Base-by-base conservation (phyloP, 257 asterid species). In the Fraxinus excelsior region DNA sequence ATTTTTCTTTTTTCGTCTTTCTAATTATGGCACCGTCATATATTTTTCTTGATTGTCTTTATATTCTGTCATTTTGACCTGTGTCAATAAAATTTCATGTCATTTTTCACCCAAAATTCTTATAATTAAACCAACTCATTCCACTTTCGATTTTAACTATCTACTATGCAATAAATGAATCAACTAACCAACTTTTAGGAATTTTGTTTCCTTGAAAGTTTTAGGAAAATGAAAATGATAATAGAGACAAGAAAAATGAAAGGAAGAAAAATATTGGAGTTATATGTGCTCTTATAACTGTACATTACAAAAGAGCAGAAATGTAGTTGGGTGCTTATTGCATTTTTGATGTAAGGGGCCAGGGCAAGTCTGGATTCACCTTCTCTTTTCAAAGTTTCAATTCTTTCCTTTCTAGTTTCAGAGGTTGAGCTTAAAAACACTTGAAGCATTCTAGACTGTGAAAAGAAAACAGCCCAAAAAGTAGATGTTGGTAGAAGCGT, bases 41-140 rank as follows among this genome's bases (percentile, higher is more conserved):
- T 5, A 51, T 70, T 62, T 74, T 18, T 79, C 74, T 37, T 42
- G 37, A 16, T 37, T 49, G 38, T 40, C 29, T 38, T 80, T 7
- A 64, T 34, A 34, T 25, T 42, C 28, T 72, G 56, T 38, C 28
- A 51, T 65, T 56, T 38, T 51, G 21, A 51, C 18, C 19, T 16
- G 60, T 51, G 21, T 51, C 60, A 51, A 18, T 51, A n/a, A 5
- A 16, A 21, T 21, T 58, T 58, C 28, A 14, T 58, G 4, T 58
- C 66, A 58, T 23, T 21, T n/a, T 58, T n/a, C 28, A 2, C 2
- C 12, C 28, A n/a, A 58, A 5, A 29, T 10, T 58, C 14, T 21
- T 58, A 58, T 58, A 58, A 7, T 58, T 51, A n/a, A n/a, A 58
- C 28, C 66, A 58, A 58, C 13, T n/a, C 10, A 58, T 53, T 53